Percentiles rank a stretch among this genome's conserved stretches.
These are phyloP conservation scores for Verticillium nubilum DNA, from an alignment of 2,329 filamentous ascomycete genomes.

Conservation along the genomic window DNA sequence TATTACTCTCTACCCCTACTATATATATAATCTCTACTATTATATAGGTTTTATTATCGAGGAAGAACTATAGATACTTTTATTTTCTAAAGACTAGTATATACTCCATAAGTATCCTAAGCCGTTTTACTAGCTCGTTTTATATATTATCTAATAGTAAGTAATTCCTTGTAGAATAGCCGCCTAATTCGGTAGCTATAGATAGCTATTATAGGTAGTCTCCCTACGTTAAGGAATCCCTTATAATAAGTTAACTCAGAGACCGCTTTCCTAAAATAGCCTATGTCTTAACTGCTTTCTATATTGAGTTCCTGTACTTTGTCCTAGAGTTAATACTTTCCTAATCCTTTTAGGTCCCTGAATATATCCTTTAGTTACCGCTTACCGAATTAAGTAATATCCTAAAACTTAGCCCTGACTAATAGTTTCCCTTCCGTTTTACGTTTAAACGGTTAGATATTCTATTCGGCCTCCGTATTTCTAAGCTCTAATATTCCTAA, in stretches of 20 bases:
- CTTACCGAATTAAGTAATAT: neutral
- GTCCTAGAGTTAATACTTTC: no score
- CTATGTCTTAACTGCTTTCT: neutral
- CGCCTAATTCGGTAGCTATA: neutral
- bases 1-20: neutral
- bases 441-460: no score
- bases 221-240: neutral
- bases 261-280: neutral
- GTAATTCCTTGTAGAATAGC: neutral
- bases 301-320: neutral
- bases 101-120: no score
- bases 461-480: no score
- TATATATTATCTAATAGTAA: no score
- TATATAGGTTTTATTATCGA: neutral
- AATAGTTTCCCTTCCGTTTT: no score
- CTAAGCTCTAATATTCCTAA: no score
- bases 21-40: neutral
- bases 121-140: no score
- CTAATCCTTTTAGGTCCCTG: neutral
- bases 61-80: no score
- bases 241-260: neutral
- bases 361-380: neutral
- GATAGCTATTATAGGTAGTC: neutral
- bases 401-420: no score
- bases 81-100: no score